phyloP scores from a whole-genome alignment of 2,329 filamentous ascomycete species.

The Hortaea werneckii region DNA sequence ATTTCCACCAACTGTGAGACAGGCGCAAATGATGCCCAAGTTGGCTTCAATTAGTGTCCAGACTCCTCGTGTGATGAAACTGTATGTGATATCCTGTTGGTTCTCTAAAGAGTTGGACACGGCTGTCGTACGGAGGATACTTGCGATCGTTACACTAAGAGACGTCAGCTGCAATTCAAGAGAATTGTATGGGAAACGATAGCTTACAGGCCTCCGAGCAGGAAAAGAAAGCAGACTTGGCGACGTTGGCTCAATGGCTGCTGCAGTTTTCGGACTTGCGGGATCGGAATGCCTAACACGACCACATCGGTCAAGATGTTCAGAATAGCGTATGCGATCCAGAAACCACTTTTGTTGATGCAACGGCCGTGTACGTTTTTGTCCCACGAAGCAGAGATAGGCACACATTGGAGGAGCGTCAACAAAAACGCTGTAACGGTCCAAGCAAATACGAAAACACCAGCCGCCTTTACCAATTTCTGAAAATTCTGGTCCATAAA shows the following conservation, averaged over 20 bases:
- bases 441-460: conserved; percentile 18
- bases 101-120: conserved; percentile 3
- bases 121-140: conserved; percentile 15
- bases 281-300: conserved; percentile 20
- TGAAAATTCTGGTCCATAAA: conserved; percentile 21
- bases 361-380: conserved; percentile 19
- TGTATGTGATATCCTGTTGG: conserved; percentile 10
- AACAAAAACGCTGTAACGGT: conserved; percentile 21
- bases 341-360: conserved; percentile 17
- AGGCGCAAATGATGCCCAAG: conserved; percentile 19
- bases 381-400: conserved; percentile 24
- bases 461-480: conserved; percentile 15
- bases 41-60: conserved; percentile 22
- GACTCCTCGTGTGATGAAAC: conserved; percentile 11
- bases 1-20: conserved; percentile 5
- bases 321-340: conserved; percentile 12
- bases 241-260: conserved; percentile 15
- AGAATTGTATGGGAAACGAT: neutral
- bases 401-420: conserved; percentile 26
- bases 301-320: conserved; percentile 21
- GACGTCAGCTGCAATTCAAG: neutral
- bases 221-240: conserved; percentile 17
- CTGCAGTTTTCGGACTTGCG: conserved; percentile 15
- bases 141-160: conserved; percentile 13
- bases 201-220: conserved; percentile 17